phyloP scores from a whole-genome alignment of 108 stramenopile genomes.

The Cyclotella baltica region DNA sequence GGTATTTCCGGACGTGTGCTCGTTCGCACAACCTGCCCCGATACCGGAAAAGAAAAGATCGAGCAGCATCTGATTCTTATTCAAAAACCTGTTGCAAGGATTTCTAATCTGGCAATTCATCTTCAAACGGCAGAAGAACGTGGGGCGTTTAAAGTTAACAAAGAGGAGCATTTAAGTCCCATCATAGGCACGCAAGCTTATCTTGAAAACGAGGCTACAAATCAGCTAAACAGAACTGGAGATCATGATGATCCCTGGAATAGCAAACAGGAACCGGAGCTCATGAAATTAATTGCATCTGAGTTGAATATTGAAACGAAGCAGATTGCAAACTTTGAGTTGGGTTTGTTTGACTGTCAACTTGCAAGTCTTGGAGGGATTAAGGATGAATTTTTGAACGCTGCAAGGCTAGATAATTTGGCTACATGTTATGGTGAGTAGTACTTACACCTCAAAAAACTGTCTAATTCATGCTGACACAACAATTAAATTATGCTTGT shows the following conservation, averaged over 20 bases:
- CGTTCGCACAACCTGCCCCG: slow-evolving; percentile 42
- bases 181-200: slow-evolving; percentile 77
- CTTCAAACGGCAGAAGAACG: slow-evolving; percentile 89
- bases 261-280: slow-evolving; percentile 82
- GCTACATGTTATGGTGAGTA: slow-evolving; percentile 77
- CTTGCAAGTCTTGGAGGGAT: slow-evolving; percentile 91
- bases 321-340: slow-evolving; percentile 94
- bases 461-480: not conserved
- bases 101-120: slow-evolving; percentile 94
- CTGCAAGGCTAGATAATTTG: slow-evolving; percentile 94
- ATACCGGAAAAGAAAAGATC: slow-evolving; percentile 52
- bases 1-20: slow-evolving; percentile 75
- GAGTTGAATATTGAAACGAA: slow-evolving; percentile 69
- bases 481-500: not conserved
- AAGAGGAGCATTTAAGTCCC: slow-evolving; percentile 90
- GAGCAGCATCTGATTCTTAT: slow-evolving; percentile 72
- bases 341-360: slow-evolving; percentile 94
- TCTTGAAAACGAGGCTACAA: slow-evolving; percentile 58
- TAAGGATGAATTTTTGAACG: slow-evolving; percentile 89
- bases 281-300: slow-evolving; percentile 83
- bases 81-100: slow-evolving; percentile 82
- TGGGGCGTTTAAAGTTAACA: slow-evolving; percentile 79
- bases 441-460: not conserved
- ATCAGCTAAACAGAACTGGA: slow-evolving; percentile 58
- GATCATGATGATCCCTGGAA: slow-evolving; percentile 58